phyloP scores from a whole-genome alignment of 345 rosid genomes.

The Balakata baccata region DNA sequence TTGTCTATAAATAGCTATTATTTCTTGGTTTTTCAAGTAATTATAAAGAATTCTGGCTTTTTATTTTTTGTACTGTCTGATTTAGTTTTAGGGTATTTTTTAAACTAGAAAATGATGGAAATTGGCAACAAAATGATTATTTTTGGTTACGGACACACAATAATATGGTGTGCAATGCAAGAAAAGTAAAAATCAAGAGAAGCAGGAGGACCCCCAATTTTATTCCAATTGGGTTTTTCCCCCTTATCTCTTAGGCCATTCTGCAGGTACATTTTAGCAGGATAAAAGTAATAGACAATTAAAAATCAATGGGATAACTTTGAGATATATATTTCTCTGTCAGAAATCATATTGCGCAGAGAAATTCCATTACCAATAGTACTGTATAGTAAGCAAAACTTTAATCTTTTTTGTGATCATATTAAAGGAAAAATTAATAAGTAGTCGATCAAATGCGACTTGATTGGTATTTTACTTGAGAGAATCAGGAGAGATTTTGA shows the following conservation, averaged over 20 bases:
- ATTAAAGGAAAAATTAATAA: background rate
- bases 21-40: too few species aligned
- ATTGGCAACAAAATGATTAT: background rate
- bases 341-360: conserved; percentile 17
- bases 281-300: background rate
- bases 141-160: background rate
- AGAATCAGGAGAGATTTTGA: too few species aligned
- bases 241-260: background rate
- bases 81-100: too few species aligned
- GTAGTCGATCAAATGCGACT: too few species aligned
- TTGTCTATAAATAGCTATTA: too few species aligned
- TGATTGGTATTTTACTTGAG: too few species aligned
- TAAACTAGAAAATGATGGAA: background rate
- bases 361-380: conserved; percentile 25
- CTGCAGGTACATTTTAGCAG: conserved; percentile 2
- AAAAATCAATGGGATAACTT: background rate
- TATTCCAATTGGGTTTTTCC: background rate
- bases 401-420: background rate
- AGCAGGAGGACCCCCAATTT: background rate
- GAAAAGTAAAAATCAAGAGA: conserved; percentile 4
- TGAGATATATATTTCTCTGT: background rate
- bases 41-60: too few species aligned
- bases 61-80: too few species aligned
- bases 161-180: background rate
- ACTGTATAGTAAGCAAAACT: background rate